Base-by-base conservation (phyloP, 2,329 filamentous ascomycete species). In the Xylariaceae sp. region DNA sequence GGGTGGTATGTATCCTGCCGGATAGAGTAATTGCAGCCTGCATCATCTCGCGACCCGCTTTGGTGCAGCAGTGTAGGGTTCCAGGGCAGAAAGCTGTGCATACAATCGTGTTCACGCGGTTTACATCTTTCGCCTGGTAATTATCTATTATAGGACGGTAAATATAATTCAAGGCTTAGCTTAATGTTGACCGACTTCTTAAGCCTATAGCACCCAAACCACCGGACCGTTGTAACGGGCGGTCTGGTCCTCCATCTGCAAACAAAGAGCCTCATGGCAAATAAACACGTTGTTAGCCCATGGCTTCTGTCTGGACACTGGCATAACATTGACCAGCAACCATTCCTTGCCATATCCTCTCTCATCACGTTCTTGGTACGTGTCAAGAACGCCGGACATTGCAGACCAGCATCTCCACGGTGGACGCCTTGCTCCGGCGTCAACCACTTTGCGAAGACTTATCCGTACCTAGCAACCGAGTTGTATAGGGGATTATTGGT, bases 91-190 rank as follows among this genome's bases (percentile, higher is more conserved):
- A 57, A 23, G 27, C 40, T 48, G 42, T 39, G 51, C 46, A 55
- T 51, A 55, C 24, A 36, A 24, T 43, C 45, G 54, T 43, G 54
- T 50, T 54, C 54, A 57, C 54, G 53, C 53, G 53, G 47, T 53
- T 55, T 16, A 48, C 46, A 39, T 37, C 44, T 45, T 54, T 45
- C 40, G 40, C 26, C 45, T n/a, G n/a, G n/a, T n/a, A n/a, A n/a
- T n/a, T n/a, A n/a, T n/a, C n/a, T n/a, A n/a, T n/a, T n/a, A n/a
- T n/a, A n/a, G n/a, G n/a, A n/a, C n/a, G n/a, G n/a, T n/a, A n/a
- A n/a, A n/a, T n/a, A n/a, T n/a, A n/a, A n/a, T n/a, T n/a, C n/a
- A n/a, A n/a, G n/a, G n/a, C n/a, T n/a, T n/a, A n/a, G n/a, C n/a
- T n/a, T n/a, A n/a, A n/a, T n/a, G n/a, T n/a, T n/a, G 30, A 5